A percentile compares a stretch with the other conserved stretches of the same genome.
phyloP scores from a whole-genome alignment of 2,329 filamentous ascomycete genomes.

The Colletotrichum lindemuthianum region DNA sequence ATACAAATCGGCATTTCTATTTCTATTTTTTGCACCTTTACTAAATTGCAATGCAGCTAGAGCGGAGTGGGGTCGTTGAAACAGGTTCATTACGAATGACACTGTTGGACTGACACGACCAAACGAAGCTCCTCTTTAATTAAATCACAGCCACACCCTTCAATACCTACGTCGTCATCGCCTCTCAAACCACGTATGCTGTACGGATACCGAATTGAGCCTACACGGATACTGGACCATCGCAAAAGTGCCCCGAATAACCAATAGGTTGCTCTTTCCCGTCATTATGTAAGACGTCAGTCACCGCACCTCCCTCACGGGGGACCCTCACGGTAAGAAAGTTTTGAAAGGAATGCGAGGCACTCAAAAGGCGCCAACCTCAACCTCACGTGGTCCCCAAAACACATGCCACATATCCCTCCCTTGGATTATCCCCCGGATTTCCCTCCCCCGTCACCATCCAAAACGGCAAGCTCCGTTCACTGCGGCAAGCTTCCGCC shows the following conservation, averaged over 20 bases:
- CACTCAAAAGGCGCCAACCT: too few relatives aligned
- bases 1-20: conserved; percentile 33
- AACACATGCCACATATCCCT: too few relatives aligned
- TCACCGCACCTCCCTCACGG: too few relatives aligned
- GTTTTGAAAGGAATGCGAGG: too few relatives aligned
- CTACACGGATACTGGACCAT: conserved; percentile 5
- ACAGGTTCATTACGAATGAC: conserved; percentile 35
- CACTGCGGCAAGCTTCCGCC: not conserved
- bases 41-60: not conserved
- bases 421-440: too few relatives aligned
- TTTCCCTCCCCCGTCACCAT: not conserved
- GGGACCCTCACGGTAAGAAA: too few relatives aligned
- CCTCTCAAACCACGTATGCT: not conserved
- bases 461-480: not conserved
- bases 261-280: too few relatives aligned
- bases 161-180: conserved; percentile 18
- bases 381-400: too few relatives aligned
- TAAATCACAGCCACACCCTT: conserved; percentile 32
- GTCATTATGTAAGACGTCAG: not conserved
- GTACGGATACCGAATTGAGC: not conserved
- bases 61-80: conserved; percentile 34
- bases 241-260: not conserved
- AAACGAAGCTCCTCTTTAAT: conserved; percentile 24
- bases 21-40: conserved; percentile 11
- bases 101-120: conserved; percentile 20